Evolutionary conservation across 2,329 filamentous ascomycete genomes (phyloP), one percentile per base, ranked within the genome.

Genomic region (Fusarium sp.): DNA sequence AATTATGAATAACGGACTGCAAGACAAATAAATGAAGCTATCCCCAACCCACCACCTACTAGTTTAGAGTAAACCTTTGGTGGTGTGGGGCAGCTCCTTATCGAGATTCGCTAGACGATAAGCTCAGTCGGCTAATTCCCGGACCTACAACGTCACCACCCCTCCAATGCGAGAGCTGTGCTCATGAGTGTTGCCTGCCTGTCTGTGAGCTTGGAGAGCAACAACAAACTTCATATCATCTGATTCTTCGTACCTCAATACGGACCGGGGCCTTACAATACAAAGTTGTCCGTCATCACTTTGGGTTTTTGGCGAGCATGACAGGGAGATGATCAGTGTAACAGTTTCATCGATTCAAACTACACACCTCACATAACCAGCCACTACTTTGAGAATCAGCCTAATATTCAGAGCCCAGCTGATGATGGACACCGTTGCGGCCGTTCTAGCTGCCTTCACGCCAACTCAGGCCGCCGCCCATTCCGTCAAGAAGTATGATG

Each of bases 371-470:
- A 66, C 47, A 62, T 65, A 69, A 64, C 51, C 66, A 66, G 34
- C 59, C 54, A 42, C 30, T 65, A 34, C 34, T 42, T 26, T 42
- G 30, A 60, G n/a, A 41, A 45, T 44, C 45, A 66, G 45, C 51
- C 56, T 44, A 24, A 44, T 36, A 42, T 41, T 47, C 41, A 50
- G 56, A 34, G 24, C 47, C n/a, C 17, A 45, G 50, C 62, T 65
- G 65, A 79, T 55, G 54, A 83, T 84, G 82, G 80, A 83, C 41
- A 52, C 74, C 24, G 62, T 78, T 42, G 70, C 63, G 45, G 62
- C 55, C 36, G 65, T 81, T 50, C 82, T 89, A 62, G 76, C 83
- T 71, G 79, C 81, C 51, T 88, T 88, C 70, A 82, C 85, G 64
- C 81, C 82, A 17, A 75, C 77, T 59, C 62, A 68, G 34, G 75